Conservation (phyloP, 202 grass and related monocot genomes). For the Setaria viridis region DNA sequence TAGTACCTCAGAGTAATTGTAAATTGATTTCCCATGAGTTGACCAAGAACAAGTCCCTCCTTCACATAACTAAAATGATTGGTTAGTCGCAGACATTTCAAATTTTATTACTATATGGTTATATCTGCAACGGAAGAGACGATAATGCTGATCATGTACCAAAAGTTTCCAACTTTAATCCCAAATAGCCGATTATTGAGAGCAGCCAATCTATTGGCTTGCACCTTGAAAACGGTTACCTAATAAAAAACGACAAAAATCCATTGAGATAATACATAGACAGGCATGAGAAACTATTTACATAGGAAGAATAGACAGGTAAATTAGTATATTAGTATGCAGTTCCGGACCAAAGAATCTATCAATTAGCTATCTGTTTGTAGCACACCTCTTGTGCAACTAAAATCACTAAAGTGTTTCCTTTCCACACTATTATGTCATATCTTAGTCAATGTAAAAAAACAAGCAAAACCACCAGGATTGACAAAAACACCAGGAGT, state of each 20-base stretch:
- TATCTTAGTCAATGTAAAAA: constrained; percentile 10
- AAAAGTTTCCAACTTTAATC: constrained; percentile 93
- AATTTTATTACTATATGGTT: constrained; percentile 28
- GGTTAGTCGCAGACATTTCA: constrained; percentile 40
- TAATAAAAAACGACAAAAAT: constrained; percentile 43
- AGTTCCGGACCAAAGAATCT: constrained; percentile 5
- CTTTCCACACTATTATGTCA: not conserved
- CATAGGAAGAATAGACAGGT: not conserved
- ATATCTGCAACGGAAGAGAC: constrained; percentile 31
- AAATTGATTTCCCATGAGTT: constrained; percentile 87
- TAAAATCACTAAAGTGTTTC: constrained; percentile 9
- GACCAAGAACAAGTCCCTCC: constrained; percentile 94
- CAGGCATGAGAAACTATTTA: constrained; percentile 13
- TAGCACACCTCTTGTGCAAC: constrained; percentile 5
- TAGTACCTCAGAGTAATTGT: constrained; percentile 92
- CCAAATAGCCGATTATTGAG: constrained; percentile 92
- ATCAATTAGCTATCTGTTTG: constrained; percentile 17
- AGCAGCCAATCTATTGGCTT: constrained; percentile 74
- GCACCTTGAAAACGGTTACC: constrained; percentile 96
- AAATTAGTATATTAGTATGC: constrained; percentile 17
- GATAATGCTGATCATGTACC: constrained; percentile 54
- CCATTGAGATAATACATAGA: constrained; percentile 18
- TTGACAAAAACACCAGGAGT: not conserved
- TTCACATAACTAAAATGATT: constrained; percentile 78
- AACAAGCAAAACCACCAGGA: not conserved